Percentiles rank a stretch among this genome's conserved stretches.
Conservation (phyloP, 176 grass and related monocot genomes). For the Dactylis glomerata region DNA sequence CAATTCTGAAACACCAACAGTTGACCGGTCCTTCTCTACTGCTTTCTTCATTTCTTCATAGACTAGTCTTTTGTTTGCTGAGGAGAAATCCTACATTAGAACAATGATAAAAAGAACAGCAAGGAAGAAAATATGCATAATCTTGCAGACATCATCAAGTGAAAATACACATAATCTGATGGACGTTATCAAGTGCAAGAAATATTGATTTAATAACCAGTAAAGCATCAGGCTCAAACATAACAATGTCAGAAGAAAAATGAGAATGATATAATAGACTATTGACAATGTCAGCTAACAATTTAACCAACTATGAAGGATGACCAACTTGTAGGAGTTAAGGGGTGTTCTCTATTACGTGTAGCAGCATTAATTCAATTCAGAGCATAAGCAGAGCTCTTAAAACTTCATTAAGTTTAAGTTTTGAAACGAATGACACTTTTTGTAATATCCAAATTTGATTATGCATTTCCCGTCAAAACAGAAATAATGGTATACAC, state of each 20-base stretch:
- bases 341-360: background rate
- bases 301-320: conserved; percentile 1
- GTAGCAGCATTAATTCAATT: background rate
- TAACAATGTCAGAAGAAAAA: background rate
- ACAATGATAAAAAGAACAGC: conserved; percentile 2
- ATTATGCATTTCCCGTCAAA: background rate
- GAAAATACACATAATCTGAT: background rate
- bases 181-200: background rate
- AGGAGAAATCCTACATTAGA: conserved; percentile 33
- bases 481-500: background rate
- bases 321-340: background rate
- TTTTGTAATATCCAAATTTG: background rate
- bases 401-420: background rate
- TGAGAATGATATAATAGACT: conserved; percentile 15
- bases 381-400: conserved; percentile 1
- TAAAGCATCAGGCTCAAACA: conserved; percentile 2
- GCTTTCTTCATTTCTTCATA: conserved; percentile 92
- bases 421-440: background rate
- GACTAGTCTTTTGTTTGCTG: conserved; percentile 81
- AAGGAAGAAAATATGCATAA: background rate
- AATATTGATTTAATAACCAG: background rate
- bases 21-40: conserved; percentile 83
- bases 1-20: conserved; percentile 79
- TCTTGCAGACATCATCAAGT: background rate
- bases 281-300: background rate